A percentile compares a stretch with the other conserved stretches of the same genome.
phyloP scores from a whole-genome alignment of 192 early-diverging fungal species.

The Rhizophagus clarus region DNA sequence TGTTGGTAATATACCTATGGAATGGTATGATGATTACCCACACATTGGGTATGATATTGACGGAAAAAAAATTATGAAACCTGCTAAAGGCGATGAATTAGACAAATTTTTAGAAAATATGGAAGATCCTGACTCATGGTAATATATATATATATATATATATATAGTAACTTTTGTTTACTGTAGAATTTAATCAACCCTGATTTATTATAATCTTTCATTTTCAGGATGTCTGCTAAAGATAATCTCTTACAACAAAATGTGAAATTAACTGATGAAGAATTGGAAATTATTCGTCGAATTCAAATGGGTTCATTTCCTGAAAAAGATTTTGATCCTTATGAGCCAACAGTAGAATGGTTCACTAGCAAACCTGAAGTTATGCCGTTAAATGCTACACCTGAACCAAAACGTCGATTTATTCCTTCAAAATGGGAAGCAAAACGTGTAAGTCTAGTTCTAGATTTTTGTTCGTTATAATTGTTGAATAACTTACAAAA shows the following conservation, averaged over 20 bases:
- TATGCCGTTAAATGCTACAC: slow-evolving; percentile 85
- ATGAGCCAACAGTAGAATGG: slow-evolving; percentile 93
- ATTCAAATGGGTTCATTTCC: slow-evolving; percentile 82
- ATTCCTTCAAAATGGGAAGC: slow-evolving; percentile 95
- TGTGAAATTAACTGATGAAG: slow-evolving; percentile 83
- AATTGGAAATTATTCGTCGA: slow-evolving; percentile 91
- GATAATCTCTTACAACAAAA: slow-evolving; percentile 81
- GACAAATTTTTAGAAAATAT: slow-evolving; percentile 90
- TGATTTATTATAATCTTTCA: not conserved
- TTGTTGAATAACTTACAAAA: not conserved
- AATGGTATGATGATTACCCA: slow-evolving; percentile 96
- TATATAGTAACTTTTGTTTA: not conserved
- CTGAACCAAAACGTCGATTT: slow-evolving; percentile 94
- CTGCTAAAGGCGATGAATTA: slow-evolving; percentile 88
- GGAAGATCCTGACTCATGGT: slow-evolving; percentile 94
- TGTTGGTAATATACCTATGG: slow-evolving; percentile 93
- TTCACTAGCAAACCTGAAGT: slow-evolving; percentile 84
- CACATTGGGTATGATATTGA: slow-evolving; percentile 97
- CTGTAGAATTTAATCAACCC: not conserved
- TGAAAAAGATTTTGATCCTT: slow-evolving; percentile 86
- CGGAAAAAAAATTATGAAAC: slow-evolving; percentile 89
- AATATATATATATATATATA: not conserved
- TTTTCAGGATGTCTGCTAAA: slow-evolving; percentile 66
- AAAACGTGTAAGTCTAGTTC: slow-evolving; percentile 58
- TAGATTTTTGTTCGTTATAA: not conserved